Evolutionary conservation across 495 filamentous ascomycete genomes (phyloP).

Genomic region (Aspergillus campestris): DNA sequence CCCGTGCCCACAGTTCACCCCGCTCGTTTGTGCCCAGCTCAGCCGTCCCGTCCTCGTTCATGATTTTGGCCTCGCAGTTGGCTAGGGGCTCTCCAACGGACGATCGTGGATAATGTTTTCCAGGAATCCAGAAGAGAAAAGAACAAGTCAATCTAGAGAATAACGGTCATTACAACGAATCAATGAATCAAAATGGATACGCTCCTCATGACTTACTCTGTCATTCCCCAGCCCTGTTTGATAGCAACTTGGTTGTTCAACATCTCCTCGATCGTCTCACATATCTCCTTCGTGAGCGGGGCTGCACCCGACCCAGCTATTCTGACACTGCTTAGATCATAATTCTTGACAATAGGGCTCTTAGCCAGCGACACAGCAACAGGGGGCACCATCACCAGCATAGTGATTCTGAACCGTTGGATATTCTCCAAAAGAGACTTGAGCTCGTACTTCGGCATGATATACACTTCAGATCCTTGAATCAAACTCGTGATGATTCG

Average conservation of each 20-base stretch:
- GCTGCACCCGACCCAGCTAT: constrained; percentile 52
- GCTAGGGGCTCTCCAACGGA: no score
- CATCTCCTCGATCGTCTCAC: constrained; percentile 46
- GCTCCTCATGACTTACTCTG: constrained; percentile 44
- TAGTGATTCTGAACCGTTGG: constrained; percentile 60
- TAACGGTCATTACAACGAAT: no score
- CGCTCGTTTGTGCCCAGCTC: constrained; percentile 20
- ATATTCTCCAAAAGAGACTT: constrained; percentile 57
- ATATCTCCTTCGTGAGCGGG: constrained; percentile 55
- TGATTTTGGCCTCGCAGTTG: neutral
- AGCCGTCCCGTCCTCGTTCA: constrained; percentile 35
- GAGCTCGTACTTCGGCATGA: constrained; percentile 71
- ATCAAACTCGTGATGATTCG: constrained; percentile 37
- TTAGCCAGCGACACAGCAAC: constrained; percentile 66
- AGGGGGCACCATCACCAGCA: constrained; percentile 53
- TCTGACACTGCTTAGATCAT: constrained; percentile 59
- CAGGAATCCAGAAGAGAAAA: no score
- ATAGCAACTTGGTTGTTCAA: constrained; percentile 52
- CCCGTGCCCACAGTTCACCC: constrained; percentile 59
- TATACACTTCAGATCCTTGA: constrained; percentile 47
- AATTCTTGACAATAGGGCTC: constrained; percentile 51
- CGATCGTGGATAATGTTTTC: no score
- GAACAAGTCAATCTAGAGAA: no score
- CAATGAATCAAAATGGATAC: no score
- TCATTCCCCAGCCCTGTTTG: constrained; percentile 83